A percentile compares a stretch with the other conserved stretches of the same genome.
Evolutionary conservation across 139 green algal genomes (phyloP).

Genomic region (Edaphochlamys debaryana): DNA sequence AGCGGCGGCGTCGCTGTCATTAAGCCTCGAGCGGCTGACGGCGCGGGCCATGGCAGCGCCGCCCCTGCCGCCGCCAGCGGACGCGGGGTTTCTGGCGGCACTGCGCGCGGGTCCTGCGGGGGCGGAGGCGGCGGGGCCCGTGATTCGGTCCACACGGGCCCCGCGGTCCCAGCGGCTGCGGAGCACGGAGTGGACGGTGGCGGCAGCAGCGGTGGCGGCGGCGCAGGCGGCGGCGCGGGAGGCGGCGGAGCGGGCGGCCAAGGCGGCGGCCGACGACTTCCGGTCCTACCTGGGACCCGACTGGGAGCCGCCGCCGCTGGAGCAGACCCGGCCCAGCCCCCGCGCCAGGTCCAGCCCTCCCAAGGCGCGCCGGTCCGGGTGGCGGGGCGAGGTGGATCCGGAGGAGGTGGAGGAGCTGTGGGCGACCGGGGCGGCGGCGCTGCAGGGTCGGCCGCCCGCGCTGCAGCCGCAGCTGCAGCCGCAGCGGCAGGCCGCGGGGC

Average conservation of each 20-base stretch:
- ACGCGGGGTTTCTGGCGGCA: background rate
- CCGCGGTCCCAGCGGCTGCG: background rate
- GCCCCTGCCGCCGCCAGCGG: no score
- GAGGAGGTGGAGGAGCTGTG: no score
- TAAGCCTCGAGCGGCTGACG: no score
- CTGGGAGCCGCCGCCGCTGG: background rate
- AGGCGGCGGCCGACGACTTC: background rate
- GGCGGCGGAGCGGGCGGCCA: background rate
- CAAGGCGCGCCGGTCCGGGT: no score
- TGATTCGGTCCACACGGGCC: background rate
- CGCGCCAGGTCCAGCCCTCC: no score
- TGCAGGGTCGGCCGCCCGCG: background rate
- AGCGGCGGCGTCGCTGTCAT: no score
- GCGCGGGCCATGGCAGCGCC: no score
- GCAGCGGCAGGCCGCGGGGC: no score
- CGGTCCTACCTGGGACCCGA: background rate
- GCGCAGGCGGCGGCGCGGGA: background rate
- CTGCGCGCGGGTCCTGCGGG: background rate
- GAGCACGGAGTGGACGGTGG: slow-evolving; percentile 15
- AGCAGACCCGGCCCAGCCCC: no score
- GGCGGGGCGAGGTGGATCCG: no score
- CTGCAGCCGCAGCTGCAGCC: background rate
- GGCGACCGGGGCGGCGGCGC: no score
- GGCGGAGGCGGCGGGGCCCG: no score
- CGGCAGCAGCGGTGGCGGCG: background rate